Evolutionary conservation across 2,329 filamentous ascomycete genomes (phyloP).

Genomic region (Ophiostoma sp.): DNA sequence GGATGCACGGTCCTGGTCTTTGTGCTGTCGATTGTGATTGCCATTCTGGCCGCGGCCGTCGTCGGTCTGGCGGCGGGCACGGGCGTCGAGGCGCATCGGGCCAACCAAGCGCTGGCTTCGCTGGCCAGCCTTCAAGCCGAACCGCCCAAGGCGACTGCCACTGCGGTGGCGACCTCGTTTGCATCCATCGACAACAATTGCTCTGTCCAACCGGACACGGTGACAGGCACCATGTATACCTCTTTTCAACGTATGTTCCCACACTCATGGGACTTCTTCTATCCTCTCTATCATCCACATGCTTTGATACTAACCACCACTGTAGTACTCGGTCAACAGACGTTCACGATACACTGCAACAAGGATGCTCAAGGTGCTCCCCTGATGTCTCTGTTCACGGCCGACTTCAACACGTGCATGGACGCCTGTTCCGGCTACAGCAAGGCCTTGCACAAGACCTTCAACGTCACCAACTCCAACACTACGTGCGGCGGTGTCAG

Average conservation of each 20-base stretch:
- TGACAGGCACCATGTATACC: slow-evolving; percentile 43
- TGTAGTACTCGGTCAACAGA: slow-evolving; percentile 41
- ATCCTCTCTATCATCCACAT: background rate
- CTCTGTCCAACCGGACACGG: slow-evolving; percentile 38
- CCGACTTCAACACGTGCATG: slow-evolving; percentile 48
- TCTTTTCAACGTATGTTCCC: slow-evolving; percentile 40
- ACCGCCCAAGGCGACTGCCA: background rate
- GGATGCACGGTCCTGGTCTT: slow-evolving; percentile 45
- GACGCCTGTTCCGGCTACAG: slow-evolving; percentile 49
- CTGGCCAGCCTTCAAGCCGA: slow-evolving; percentile 1
- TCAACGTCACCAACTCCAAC: slow-evolving; percentile 33
- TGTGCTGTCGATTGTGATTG: slow-evolving; percentile 44
- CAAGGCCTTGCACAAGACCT: slow-evolving; percentile 33
- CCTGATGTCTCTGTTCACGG: slow-evolving; percentile 45
- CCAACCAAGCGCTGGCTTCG: slow-evolving; percentile 38
- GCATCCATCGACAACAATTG: slow-evolving; percentile 44
- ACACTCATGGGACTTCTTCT: background rate
- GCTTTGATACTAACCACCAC: background rate
- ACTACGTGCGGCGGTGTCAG: slow-evolving; percentile 43
- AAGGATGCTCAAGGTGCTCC: slow-evolving; percentile 42
- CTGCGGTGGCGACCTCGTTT: slow-evolving; percentile 34
- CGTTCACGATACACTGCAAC: slow-evolving; percentile 48
- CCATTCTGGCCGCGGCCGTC: slow-evolving; percentile 43
- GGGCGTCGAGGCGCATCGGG: slow-evolving; percentile 44
- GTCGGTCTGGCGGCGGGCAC: slow-evolving; percentile 49